Evolutionary conservation across 208 protist genomes (phyloP).

Genomic region (Trypanosoma mega): DNA sequence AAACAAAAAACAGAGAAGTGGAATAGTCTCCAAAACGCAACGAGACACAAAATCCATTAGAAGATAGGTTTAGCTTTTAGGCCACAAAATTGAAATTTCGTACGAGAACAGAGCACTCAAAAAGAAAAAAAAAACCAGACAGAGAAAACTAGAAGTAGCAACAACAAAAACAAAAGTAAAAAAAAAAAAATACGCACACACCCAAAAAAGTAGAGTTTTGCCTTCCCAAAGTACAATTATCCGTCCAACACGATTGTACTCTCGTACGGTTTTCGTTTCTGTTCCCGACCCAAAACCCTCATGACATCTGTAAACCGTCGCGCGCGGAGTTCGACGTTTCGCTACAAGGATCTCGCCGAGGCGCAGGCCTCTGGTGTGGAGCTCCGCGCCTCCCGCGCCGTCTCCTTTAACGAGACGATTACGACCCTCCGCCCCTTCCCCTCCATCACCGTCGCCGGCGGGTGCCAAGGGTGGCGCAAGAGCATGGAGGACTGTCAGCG

Average conservation of each 20-base stretch:
- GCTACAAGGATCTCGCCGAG: slow-evolving; percentile 23
- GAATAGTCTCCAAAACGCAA: too few species aligned
- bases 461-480: slow-evolving; percentile 47
- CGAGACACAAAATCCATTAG: too few species aligned
- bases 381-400: background rate
- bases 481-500: slow-evolving; percentile 42
- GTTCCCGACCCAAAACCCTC: background rate
- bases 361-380: background rate
- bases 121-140: slow-evolving; percentile 8
- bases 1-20: too few species aligned
- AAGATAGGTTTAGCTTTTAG: too few species aligned
- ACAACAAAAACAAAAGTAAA: slow-evolving; percentile 14
- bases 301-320: background rate
- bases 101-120: too few species aligned
- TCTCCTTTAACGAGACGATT: slow-evolving; percentile 1
- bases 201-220: background rate
- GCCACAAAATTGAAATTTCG: too few species aligned
- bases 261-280: background rate
- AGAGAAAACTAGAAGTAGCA: slow-evolving; percentile 9
- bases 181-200: background rate
- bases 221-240: background rate
- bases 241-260: background rate
- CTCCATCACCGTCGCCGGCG: slow-evolving; percentile 17
- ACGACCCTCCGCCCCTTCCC: background rate
- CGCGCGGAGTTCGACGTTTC: slow-evolving; percentile 22